phyloP scores from a whole-genome alignment of 768 basidiomycete species.

The Nidularia sp. region DNA sequence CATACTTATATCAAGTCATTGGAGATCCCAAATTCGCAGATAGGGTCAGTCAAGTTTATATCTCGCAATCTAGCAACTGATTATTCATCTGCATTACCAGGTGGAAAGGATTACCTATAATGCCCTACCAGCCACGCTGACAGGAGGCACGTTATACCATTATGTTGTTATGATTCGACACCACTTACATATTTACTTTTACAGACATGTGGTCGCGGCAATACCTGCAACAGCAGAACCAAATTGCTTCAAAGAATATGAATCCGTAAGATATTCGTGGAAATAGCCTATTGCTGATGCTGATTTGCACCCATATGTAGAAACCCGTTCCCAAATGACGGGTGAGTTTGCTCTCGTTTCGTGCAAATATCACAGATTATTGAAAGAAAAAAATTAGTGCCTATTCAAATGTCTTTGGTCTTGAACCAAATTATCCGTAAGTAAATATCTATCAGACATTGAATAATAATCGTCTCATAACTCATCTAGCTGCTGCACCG shows the following conservation, averaged over 20 bases:
- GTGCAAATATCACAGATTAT: neutral
- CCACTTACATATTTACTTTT: constrained; percentile 8
- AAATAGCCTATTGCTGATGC: neutral
- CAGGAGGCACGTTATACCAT: constrained; percentile 29
- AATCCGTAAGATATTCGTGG: constrained; percentile 26
- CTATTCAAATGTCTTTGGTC: constrained; percentile 46
- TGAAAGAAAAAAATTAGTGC: constrained; percentile 18
- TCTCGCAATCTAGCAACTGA: neutral
- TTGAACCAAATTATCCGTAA: constrained; percentile 47
- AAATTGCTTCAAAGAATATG: constrained; percentile 55
- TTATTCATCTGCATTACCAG: constrained; percentile 7
- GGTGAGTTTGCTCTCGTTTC: constrained; percentile 25
- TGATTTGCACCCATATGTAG: constrained; percentile 15
- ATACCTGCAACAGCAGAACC: constrained; percentile 57
- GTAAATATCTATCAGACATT: constrained; percentile 5
- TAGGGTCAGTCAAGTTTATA: constrained; percentile 24
- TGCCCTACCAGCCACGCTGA: constrained; percentile 43
- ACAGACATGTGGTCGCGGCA: constrained; percentile 57
- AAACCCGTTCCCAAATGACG: constrained; percentile 49
- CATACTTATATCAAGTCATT: constrained; percentile 52
- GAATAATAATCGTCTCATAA: neutral
- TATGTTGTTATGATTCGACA: constrained; percentile 4
- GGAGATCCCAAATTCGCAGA: constrained; percentile 50
- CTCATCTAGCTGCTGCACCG: constrained; percentile 39
- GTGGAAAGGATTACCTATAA: constrained; percentile 49